A percentile compares a stretch with the other conserved stretches of the same genome.
Conservation (phyloP, 164 flowering plant species). For the Aristolochia contorta region DNA sequence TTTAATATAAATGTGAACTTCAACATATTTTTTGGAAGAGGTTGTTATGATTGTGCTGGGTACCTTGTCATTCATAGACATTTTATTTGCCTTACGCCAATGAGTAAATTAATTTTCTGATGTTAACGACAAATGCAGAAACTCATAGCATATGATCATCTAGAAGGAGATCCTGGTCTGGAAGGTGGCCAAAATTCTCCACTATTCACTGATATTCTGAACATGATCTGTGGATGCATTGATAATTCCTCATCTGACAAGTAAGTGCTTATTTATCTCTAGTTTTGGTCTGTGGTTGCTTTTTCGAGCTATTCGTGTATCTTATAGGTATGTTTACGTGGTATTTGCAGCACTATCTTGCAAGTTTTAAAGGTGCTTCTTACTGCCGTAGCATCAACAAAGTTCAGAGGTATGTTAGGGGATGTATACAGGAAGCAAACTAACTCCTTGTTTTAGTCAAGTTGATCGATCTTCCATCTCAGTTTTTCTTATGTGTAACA, state of each 20-base stretch:
- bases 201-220: constrained; percentile 71
- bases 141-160: constrained; percentile 96
- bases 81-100: too few relatives aligned
- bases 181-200: constrained; percentile 73
- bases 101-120: background rate
- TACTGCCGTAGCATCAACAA: constrained; percentile 87
- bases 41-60: too few relatives aligned
- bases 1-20: background rate
- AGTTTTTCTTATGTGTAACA: background rate
- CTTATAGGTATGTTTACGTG: constrained; percentile 7
- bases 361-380: constrained; percentile 99
- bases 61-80: too few relatives aligned
- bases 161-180: constrained; percentile 98
- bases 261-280: constrained; percentile 23
- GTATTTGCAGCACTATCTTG: constrained; percentile 71
- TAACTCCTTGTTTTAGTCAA: background rate
- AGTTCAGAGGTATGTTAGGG: constrained; percentile 67
- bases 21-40: too few relatives aligned
- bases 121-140: constrained; percentile 42
- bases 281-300: background rate
- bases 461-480: background rate
- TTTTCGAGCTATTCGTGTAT: too few relatives aligned
- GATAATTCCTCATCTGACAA: constrained; percentile 96
- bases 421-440: background rate
- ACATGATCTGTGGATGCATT: constrained; percentile 78